phyloP scores from a whole-genome alignment of 73 alveolate genomes.

The Symbiodinium pilosum region DNA sequence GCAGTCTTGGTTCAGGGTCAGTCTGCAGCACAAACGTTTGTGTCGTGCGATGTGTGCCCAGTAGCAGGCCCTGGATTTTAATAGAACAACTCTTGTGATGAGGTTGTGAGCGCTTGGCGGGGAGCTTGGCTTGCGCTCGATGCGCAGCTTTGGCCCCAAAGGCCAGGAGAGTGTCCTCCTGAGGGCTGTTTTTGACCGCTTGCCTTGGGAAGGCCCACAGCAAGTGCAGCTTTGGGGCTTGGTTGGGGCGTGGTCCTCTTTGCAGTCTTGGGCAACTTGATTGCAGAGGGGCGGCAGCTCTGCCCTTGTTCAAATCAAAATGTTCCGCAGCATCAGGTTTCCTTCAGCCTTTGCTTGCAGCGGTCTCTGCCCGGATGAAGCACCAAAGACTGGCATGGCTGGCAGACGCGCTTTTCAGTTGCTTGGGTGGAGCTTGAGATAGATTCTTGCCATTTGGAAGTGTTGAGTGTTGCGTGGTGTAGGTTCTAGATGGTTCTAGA shows the following conservation, averaged over 20 bases:
- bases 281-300: not conserved
- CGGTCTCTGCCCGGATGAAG: slow-evolving; percentile 23
- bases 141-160: slow-evolving; percentile 68
- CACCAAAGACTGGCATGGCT: slow-evolving; percentile 32
- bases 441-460: too few species aligned
- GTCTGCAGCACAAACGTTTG: not conserved
- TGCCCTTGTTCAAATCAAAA: not conserved
- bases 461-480: not conserved
- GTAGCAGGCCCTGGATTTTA: not conserved
- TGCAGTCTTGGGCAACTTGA: slow-evolving; percentile 53
- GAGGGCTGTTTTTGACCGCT: too few species aligned
- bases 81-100: not conserved
- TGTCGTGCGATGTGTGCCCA: not conserved
- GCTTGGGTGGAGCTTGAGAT: not conserved
- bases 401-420: slow-evolving; percentile 47
- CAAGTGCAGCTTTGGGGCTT: slow-evolving; percentile 69
- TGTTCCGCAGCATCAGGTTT: slow-evolving; percentile 5
- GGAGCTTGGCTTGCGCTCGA: slow-evolving; percentile 89
- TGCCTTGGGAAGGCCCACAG: slow-evolving; percentile 35
- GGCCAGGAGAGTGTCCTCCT: not conserved
- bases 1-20: not conserved
- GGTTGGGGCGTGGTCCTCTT: slow-evolving; percentile 86
- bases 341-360: slow-evolving; percentile 60
- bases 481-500: not conserved
- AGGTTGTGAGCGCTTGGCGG: slow-evolving; percentile 93